These are phyloP conservation scores for Cornus kousa DNA, from an alignment of 148 eudicot genomes.

Conservation along the genomic window DNA sequence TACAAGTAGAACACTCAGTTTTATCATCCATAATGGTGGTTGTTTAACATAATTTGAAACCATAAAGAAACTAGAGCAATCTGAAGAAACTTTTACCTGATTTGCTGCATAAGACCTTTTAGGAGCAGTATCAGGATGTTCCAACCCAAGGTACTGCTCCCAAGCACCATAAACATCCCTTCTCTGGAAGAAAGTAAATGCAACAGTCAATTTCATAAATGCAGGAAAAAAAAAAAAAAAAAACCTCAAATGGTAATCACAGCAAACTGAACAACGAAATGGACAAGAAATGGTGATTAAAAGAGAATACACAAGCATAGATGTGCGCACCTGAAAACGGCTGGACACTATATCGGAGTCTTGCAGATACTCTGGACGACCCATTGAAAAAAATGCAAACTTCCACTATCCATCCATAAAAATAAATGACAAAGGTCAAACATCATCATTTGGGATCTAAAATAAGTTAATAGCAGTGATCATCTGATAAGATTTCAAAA, in stretches of 20 bases:
- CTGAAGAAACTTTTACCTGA: slow-evolving; percentile 46
- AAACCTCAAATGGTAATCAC: neutral
- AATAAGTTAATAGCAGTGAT: neutral
- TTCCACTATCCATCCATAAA: slow-evolving; percentile 66
- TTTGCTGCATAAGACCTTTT: slow-evolving; percentile 62
- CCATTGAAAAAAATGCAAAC: slow-evolving; percentile 84
- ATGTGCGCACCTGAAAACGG: slow-evolving; percentile 73
- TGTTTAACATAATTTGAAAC: neutral
- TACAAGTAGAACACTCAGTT: neutral
- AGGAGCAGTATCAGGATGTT: slow-evolving; percentile 73
- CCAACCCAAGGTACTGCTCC: slow-evolving; percentile 97
- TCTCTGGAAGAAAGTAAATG: slow-evolving; percentile 36
- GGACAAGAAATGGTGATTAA: neutral
- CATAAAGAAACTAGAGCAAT: neutral
- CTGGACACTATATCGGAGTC: slow-evolving; percentile 79
- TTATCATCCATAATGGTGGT: neutral
- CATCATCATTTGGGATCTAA: neutral
- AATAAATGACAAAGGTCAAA: neutral
- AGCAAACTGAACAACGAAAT: neutral
- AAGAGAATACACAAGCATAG: neutral
- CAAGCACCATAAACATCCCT: slow-evolving; percentile 83
- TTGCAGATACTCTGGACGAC: slow-evolving; percentile 86
- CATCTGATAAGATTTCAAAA: neutral
- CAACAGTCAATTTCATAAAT: neutral
- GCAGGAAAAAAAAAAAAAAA: neutral